A percentile compares a stretch with the other conserved stretches of the same genome.
Evolutionary conservation across 768 basidiomycete genomes (phyloP).

Genomic region (Pluteus cervinus): DNA sequence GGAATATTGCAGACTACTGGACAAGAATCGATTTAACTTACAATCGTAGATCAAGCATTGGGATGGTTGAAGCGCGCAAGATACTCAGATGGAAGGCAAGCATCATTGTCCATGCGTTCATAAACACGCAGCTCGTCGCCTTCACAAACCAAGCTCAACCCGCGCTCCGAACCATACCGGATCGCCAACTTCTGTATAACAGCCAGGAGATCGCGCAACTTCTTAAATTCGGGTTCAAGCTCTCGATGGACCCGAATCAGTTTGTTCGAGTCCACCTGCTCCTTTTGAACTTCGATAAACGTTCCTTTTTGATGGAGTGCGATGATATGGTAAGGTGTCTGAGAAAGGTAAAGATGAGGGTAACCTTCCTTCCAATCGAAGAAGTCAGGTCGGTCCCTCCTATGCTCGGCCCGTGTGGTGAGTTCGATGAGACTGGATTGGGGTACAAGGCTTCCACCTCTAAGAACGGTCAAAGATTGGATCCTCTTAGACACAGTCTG

Average conservation of each 20-base stretch:
- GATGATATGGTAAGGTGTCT: slow-evolving; percentile 36
- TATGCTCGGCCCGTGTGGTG: slow-evolving; percentile 18
- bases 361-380: slow-evolving; percentile 39
- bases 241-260: no score
- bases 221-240: slow-evolving; percentile 30
- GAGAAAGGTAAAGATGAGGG: slow-evolving; percentile 44
- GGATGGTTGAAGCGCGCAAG: slow-evolving; percentile 2
- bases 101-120: slow-evolving; percentile 34
- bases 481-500: background rate
- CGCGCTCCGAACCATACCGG: slow-evolving; percentile 43
- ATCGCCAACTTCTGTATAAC: slow-evolving; percentile 43
- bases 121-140: slow-evolving; percentile 43
- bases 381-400: slow-evolving; percentile 1
- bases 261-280: slow-evolving; percentile 23
- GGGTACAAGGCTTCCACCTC: slow-evolving; percentile 22
- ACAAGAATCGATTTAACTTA: no score
- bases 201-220: slow-evolving; percentile 31
- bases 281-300: slow-evolving; percentile 24
- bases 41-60: no score
- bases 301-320: slow-evolving; percentile 32
- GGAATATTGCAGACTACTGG: no score
- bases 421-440: slow-evolving; percentile 30
- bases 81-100: slow-evolving; percentile 37
- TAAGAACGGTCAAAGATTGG: slow-evolving; percentile 14
- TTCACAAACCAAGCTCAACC: slow-evolving; percentile 50